Base-by-base conservation (phyloP, 31 red algal genomes). In the Odonthalia washingtoniensis region DNA sequence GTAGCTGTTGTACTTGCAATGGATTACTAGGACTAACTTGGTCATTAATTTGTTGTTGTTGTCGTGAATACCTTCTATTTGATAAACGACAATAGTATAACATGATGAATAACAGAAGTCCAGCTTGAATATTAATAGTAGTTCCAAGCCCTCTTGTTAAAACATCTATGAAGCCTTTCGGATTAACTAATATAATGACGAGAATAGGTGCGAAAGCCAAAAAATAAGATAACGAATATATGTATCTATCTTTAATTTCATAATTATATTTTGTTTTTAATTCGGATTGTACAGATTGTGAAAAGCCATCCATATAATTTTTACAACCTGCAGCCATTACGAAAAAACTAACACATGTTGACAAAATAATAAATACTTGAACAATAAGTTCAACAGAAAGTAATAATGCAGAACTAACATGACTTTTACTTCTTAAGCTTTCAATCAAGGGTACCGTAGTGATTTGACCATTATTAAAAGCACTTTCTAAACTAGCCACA, bases 391-490 rank as follows among this genome's bases (percentile, higher is more conserved):
- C 83, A 26, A 97, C 75, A 61, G 75, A 43, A 18, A 46, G 53
- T 64, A 90, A 65, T 0, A 83, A 42, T 40, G 49, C 78, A 26
- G 78, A 82, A 30, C 24, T 37, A 4, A 89, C 87, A 18, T 75
- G 49, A 28, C 74, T 14, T 2, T 76, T 68, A 65, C 49, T 37
- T 40, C 80, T 39, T 76, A 95, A 79, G n/a, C 65, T 74, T 32
- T 72, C 83, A 65, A 95, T 87, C 17, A 97, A 75, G 32, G 95
- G 95, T 9, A 97, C 87, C n/a, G 95, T 97, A 24, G 86, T 87
- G 42, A 97, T 97, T 65, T 97, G 90, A 39, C 95, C 95, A 37
- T 80, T 33, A 44, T 65, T 77, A 46, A 91, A 81, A 17, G 95
- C 95, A 17, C 80, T 74, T 26, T 78, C 73, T n/a, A 84, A 41